These are phyloP conservation scores for Tulasnella calospora DNA, from an alignment of 768 basidiomycete genomes.

Conservation along the genomic window DNA sequence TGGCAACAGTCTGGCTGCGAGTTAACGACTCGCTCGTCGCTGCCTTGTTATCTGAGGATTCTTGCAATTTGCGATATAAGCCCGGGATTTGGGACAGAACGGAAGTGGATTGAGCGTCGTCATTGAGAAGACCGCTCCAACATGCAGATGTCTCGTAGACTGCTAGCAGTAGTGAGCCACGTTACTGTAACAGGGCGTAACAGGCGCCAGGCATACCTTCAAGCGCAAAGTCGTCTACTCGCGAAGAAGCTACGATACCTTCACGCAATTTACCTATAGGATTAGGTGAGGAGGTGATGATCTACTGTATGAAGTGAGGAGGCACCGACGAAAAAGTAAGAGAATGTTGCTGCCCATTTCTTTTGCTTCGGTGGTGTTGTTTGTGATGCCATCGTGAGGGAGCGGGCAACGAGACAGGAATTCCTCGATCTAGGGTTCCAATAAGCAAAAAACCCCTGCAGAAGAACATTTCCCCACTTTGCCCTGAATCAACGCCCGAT, in stretches of 20 bases:
- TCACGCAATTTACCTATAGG: constrained; percentile 22
- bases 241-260: constrained; percentile 17
- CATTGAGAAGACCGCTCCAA: constrained; percentile 17
- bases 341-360: constrained; percentile 18
- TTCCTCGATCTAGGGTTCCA: constrained; percentile 13
- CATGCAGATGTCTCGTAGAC: constrained; percentile 26
- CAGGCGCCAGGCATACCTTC: background rate
- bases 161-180: background rate
- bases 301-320: too few species aligned
- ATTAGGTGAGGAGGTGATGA: background rate
- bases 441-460: background rate
- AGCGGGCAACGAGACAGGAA: constrained; percentile 1
- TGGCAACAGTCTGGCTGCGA: background rate
- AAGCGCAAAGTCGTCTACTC: constrained; percentile 11
- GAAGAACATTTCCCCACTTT: constrained; percentile 4
- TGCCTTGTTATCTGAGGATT: background rate
- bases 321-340: constrained; percentile 21
- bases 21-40: background rate
- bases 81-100: constrained; percentile 16
- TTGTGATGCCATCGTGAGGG: background rate
- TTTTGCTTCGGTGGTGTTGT: background rate
- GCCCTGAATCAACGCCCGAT: constrained; percentile 18
- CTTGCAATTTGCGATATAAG: background rate
- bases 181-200: background rate
- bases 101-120: constrained; percentile 19